Evolutionary conservation across 495 filamentous ascomycete species (phyloP), one percentile per base, ranked within the genome.

Genomic region (Echria macrotheca): DNA sequence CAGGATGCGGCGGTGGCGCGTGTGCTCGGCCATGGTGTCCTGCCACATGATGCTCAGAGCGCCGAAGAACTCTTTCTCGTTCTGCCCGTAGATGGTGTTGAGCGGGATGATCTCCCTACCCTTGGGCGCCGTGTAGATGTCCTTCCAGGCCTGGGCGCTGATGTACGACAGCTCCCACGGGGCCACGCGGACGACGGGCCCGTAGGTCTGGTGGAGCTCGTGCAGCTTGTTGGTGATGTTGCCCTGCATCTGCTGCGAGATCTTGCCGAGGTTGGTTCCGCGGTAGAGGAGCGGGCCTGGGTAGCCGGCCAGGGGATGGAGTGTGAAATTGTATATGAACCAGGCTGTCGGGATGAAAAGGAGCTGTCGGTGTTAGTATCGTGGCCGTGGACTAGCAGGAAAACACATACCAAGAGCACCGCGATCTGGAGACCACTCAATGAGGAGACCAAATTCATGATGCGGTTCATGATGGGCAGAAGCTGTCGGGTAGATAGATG

Each of bases 111-210:
- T 14, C 25, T 44, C 39, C 21, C 24, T 26, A 29, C 42, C 8
- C 25, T 52, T 32, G 0, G 12, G 14, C 0, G 28, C 75, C 76
- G 43, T 82, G 78, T 45, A 45, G 40, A 86, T 81, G 48, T 82
- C 78, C 21, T 73, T 71, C 67, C 72, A 80, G 3, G 81, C 78
- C 2, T 67, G 54, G 0, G 73, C 64, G 2, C 72, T 67, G 47
- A 64, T 73, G 63, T 80, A 85, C 3, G 73, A 75, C 0, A 87
- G 57, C 35, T 79, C 69, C 29, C 74, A 64, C 1, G 83, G 82
- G 0, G 69, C 63, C 8, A 84, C 58, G 2, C 84, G 79, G 0
- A 87, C 68, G 25, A 78, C 57, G 17, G 67, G 66, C 21, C 79
- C 77, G 46, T 80, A 77, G 32, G 57, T 65, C 41, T 73, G 59